A percentile compares a stretch with the other conserved stretches of the same genome.
phyloP scores from a whole-genome alignment of 495 filamentous ascomycete genomes.

The Neurospora tetraspora region DNA sequence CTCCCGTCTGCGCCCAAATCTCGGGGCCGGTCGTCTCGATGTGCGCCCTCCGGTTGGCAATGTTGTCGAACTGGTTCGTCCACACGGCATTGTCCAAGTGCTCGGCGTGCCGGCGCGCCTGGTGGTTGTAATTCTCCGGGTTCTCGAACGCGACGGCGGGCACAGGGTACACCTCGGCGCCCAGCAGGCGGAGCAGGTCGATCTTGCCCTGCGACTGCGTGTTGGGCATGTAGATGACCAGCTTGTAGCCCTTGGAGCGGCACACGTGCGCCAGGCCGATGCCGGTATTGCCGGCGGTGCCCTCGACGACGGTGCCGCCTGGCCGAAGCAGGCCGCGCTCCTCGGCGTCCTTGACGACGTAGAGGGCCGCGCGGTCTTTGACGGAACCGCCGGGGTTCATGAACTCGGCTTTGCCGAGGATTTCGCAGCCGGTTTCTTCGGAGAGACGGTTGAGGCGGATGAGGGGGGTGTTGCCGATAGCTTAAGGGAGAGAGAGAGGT shows the following conservation, averaged over 20 bases:
- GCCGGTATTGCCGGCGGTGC: conserved; percentile 94
- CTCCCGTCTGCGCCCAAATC: conserved; percentile 88
- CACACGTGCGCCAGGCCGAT: conserved; percentile 97
- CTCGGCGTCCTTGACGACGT: conserved; percentile 89
- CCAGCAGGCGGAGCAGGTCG: conserved; percentile 80
- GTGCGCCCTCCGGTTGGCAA: conserved; percentile 85
- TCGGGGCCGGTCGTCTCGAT: conserved; percentile 96
- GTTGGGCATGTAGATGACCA: conserved; percentile 99
- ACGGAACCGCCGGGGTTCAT: conserved; percentile 95
- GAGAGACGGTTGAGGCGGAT: conserved; percentile 85
- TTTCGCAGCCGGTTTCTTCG: conserved; percentile 83
- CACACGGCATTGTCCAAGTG: conserved; percentile 81
- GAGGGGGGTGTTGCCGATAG: conserved; percentile 94
- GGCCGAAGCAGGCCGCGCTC: conserved; percentile 68
- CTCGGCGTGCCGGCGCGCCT: conserved; percentile 83
- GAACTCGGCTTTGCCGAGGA: conserved; percentile 96
- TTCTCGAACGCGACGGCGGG: conserved; percentile 95
- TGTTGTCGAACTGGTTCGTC: conserved; percentile 99
- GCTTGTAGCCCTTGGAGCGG: conserved; percentile 80
- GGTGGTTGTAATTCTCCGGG: conserved; percentile 95
- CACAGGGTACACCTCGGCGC: conserved; percentile 97
- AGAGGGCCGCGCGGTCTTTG: conserved; percentile 93
- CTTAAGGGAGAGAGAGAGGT: conserved; percentile 31
- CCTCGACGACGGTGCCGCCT: conserved; percentile 92
- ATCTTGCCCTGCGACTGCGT: conserved; percentile 98